phyloP scores from a whole-genome alignment of 2,329 filamentous ascomycete genomes.

The Byssothecium circinans region DNA sequence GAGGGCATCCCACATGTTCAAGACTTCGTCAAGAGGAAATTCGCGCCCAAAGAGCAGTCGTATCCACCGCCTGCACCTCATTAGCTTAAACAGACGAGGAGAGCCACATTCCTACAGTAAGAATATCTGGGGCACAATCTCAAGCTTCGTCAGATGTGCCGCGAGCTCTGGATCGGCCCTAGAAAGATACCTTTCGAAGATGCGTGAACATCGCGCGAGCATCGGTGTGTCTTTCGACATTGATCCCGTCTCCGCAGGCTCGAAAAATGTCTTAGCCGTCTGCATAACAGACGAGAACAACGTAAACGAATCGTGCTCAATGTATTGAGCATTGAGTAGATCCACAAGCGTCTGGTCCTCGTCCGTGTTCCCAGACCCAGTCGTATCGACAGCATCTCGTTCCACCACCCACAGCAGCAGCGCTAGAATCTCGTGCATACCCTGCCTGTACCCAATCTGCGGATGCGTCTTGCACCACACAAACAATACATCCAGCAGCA shows the following conservation, averaged over 20 bases:
- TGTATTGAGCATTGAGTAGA: constrained; percentile 69
- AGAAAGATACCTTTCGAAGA: constrained; percentile 79
- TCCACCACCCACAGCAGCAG: constrained; percentile 85
- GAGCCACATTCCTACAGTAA: constrained; percentile 67
- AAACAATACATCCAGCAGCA: constrained; percentile 87
- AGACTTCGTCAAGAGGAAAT: constrained; percentile 82
- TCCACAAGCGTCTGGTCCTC: constrained; percentile 33
- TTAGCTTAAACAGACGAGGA: constrained; percentile 18
- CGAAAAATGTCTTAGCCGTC: constrained; percentile 82
- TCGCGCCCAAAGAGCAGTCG: constrained; percentile 90
- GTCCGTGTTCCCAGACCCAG: constrained; percentile 24
- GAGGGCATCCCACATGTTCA: constrained; percentile 86
- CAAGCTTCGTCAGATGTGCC: constrained; percentile 76
- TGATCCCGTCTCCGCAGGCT: constrained; percentile 55
- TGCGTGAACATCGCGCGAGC: constrained; percentile 79
- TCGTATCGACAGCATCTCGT: constrained; percentile 70
- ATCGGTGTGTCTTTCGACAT: constrained; percentile 64
- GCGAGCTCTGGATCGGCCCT: constrained; percentile 83
- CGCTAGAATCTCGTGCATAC: constrained; percentile 95
- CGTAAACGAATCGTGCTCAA: constrained; percentile 90
- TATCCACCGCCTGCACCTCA: constrained; percentile 76
- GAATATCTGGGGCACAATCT: constrained; percentile 95
- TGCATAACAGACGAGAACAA: constrained; percentile 89
- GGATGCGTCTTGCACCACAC: constrained; percentile 93
- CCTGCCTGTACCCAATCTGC: constrained; percentile 88